Conservation (phyloP, 2,329 filamentous ascomycete species). For the Ascochyta viciae-villosae region DNA sequence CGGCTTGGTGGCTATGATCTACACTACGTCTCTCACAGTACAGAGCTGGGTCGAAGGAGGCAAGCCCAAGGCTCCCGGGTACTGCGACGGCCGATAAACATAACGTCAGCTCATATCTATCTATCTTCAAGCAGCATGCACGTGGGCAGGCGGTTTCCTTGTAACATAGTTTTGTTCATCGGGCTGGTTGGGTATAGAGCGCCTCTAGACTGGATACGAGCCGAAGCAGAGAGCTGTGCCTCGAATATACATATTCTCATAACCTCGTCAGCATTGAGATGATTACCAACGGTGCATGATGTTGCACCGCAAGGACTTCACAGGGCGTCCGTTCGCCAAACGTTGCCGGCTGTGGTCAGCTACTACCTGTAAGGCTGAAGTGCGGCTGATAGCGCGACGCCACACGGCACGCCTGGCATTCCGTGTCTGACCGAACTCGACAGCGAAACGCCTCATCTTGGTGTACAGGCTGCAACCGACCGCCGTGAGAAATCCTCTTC, state of each 20-base stretch:
- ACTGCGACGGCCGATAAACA: slow-evolving; percentile 61
- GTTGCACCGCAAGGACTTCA: no score
- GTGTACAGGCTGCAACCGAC: not conserved
- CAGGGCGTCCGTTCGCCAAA: not conserved
- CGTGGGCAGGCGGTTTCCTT: slow-evolving; percentile 5
- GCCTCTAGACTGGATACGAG: slow-evolving; percentile 4
- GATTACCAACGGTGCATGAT: not conserved
- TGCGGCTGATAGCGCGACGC: slow-evolving; percentile 18
- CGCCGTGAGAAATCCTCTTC: not conserved
- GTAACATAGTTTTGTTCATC: slow-evolving; percentile 7
- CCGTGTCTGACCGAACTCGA: not conserved
- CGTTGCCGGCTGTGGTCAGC: not conserved
- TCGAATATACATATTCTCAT: not conserved
- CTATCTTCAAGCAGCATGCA: slow-evolving; percentile 2
- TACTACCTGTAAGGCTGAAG: slow-evolving; percentile 8
- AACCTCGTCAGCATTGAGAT: not conserved
- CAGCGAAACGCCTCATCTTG: not conserved
- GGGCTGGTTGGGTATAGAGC: slow-evolving; percentile 3
- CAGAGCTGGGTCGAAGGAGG: slow-evolving; percentile 79
- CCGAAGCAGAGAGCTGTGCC: not conserved
- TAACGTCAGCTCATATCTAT: no score
- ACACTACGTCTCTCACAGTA: slow-evolving; percentile 87
- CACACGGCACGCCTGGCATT: slow-evolving; percentile 6
- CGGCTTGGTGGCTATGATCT: slow-evolving; percentile 85
- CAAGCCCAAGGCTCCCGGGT: slow-evolving; percentile 63